Conservation (phyloP, 2,329 filamentous ascomycete species). For the Lasiodiplodia theobromae region DNA sequence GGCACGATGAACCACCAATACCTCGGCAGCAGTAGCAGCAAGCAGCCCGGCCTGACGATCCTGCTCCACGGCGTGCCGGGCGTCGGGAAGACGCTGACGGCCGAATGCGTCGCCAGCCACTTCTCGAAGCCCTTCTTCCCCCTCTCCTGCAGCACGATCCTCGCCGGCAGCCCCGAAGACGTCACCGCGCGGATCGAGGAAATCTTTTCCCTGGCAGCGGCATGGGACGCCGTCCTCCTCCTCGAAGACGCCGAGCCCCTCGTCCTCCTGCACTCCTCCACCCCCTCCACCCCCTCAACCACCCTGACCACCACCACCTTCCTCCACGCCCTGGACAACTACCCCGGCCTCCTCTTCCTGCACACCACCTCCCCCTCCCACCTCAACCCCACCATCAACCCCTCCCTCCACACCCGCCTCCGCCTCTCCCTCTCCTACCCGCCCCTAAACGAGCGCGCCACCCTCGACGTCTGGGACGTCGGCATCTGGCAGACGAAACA, state of each 20-base stretch:
- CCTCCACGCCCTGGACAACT: neutral
- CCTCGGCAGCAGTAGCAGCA: neutral
- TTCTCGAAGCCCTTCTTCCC: neutral
- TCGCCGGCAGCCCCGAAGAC: neutral
- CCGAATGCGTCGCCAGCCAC: neutral
- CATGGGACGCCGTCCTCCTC: neutral
- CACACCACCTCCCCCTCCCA: too few relatives aligned
- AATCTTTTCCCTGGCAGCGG: neutral
- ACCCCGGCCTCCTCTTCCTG: neutral
- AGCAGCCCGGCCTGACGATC: neutral
- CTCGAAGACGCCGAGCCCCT: neutral
- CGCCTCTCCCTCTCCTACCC: neutral
- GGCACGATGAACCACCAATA: neutral
- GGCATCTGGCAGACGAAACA: neutral
- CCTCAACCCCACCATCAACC: neutral
- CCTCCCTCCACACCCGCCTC: neutral
- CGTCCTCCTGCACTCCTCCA: neutral
- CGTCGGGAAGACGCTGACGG: slow-evolving; percentile 7
- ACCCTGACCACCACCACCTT: neutral
- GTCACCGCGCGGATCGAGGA: neutral
- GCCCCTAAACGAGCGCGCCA: neutral
- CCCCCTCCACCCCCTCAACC: neutral
- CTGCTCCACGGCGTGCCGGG: slow-evolving; percentile 9
- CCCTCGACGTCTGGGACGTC: neutral
- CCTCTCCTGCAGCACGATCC: neutral